These are phyloP conservation scores for Chytriomyces sp. DNA, from an alignment of 192 early-diverging fungal genomes.

Conservation along the genomic window DNA sequence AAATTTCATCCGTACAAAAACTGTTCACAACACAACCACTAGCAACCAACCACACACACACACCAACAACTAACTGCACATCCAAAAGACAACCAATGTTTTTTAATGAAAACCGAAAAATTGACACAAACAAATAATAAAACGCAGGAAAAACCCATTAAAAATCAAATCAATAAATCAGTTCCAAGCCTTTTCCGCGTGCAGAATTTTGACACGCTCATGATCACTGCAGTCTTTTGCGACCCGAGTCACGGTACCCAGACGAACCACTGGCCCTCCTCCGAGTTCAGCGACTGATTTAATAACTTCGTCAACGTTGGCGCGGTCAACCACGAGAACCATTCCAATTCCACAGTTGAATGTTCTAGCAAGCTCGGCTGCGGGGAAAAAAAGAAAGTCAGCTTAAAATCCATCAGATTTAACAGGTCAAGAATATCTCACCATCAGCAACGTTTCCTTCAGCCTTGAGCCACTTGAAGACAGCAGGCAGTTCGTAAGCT, in stretches of 20 bases:
- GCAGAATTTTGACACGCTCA: conserved; percentile 31
- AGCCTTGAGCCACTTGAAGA: conserved; percentile 93
- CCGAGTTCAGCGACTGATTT: conserved; percentile 9
- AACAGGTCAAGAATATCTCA: conserved; percentile 35
- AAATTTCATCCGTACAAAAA: too few relatives aligned
- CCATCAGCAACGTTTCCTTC: conserved; percentile 77
- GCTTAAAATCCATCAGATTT: conserved; percentile 1
- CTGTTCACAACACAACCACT: too few relatives aligned
- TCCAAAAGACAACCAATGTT: too few relatives aligned
- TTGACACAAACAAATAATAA: too few relatives aligned
- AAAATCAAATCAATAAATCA: not conserved
- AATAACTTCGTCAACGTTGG: conserved; percentile 65
- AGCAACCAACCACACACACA: too few relatives aligned
- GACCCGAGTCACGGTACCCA: conserved; percentile 13
- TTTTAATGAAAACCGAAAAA: too few relatives aligned
- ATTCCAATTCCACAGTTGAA: conserved; percentile 99
- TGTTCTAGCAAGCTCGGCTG: conserved; percentile 90
- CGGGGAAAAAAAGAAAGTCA: conserved; percentile 24
- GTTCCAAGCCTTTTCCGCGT: conserved; percentile 23
- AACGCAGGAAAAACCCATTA: not conserved
- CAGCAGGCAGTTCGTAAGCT: conserved; percentile 81
- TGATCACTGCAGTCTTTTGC: conserved; percentile 22
- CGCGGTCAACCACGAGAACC: conserved; percentile 82
- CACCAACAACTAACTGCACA: too few relatives aligned
- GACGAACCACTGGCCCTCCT: conserved; percentile 19